These are phyloP conservation scores for Botrytis tulipae DNA, from an alignment of 2,329 filamentous ascomycete species.

Conservation along the genomic window DNA sequence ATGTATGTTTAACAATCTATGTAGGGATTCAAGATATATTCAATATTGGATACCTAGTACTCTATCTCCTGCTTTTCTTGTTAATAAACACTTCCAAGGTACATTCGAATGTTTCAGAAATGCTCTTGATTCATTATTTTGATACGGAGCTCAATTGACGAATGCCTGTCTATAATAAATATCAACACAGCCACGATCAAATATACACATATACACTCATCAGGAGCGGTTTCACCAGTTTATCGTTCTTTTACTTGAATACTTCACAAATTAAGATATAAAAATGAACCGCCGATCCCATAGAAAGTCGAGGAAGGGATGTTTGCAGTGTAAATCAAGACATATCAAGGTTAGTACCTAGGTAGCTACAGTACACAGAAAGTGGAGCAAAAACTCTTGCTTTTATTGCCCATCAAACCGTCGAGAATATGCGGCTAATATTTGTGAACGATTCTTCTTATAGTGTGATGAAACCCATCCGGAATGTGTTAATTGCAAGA, in stretches of 20 bases:
- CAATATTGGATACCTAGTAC: neutral
- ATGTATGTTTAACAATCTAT: neutral
- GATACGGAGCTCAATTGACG: neutral
- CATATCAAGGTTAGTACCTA: constrained; percentile 32
- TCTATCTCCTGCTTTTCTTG: neutral
- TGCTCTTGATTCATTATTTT: neutral
- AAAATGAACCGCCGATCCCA: constrained; percentile 26
- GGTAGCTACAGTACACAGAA: neutral
- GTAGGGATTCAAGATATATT: neutral
- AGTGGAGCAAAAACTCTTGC: neutral
- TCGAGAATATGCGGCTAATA: neutral
- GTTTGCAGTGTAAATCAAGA: constrained; percentile 29
- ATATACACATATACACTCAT: neutral
- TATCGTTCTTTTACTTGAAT: neutral
- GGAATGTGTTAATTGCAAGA: constrained; percentile 23
- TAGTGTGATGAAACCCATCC: constrained; percentile 33
- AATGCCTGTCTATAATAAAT: neutral
- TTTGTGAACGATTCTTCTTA: neutral
- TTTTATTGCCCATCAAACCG: neutral
- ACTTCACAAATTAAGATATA: neutral
- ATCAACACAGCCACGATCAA: neutral
- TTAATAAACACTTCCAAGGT: neutral
- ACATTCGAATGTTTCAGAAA: neutral
- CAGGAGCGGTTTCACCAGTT: neutral
- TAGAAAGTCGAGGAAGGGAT: constrained; percentile 31